Evolutionary conservation across 495 filamentous ascomycete species (phyloP).

Genomic region (Aspergillus nidulans): DNA sequence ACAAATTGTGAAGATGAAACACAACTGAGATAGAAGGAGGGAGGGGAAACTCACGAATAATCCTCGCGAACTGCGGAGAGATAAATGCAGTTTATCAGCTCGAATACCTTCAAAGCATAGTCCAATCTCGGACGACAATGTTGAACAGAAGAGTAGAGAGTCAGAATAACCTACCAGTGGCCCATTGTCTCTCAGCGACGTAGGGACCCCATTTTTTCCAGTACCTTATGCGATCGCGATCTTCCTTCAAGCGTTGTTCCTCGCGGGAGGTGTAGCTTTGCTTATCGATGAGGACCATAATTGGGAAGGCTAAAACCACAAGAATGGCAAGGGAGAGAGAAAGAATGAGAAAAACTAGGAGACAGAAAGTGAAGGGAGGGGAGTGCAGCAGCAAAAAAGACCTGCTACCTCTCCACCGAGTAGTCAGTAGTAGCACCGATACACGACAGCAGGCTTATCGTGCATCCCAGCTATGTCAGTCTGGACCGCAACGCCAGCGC

Average conservation of each 20-base stretch:
- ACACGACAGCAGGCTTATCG: not conserved
- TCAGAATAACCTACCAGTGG: conserved; percentile 59
- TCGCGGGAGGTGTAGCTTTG: conserved; percentile 81
- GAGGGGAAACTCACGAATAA: conserved; percentile 64
- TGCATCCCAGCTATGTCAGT: not conserved
- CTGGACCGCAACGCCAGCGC: conserved; percentile 2
- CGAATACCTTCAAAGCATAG: conserved; percentile 10
- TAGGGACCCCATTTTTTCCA: conserved; percentile 91
- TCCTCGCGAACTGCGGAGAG: conserved; percentile 75
- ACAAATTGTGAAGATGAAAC: not conserved
- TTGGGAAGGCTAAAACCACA: conserved; percentile 1
- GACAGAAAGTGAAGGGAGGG: conserved; percentile 5
- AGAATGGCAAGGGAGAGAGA: conserved; percentile 1
- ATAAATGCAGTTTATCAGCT: conserved; percentile 20
- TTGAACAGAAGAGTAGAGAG: not conserved
- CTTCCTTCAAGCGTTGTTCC: conserved; percentile 83
- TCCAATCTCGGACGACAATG: conserved; percentile 2
- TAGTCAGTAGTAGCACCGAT: not conserved
- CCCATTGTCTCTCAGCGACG: conserved; percentile 74
- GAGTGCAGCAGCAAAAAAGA: not conserved
- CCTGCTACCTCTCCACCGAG: not conserved
- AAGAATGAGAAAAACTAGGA: conserved; percentile 3
- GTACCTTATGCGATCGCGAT: conserved; percentile 71
- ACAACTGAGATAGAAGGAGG: not conserved
- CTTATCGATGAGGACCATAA: conserved; percentile 84